A percentile compares a stretch with the other conserved stretches of the same genome.
phyloP scores from a whole-genome alignment of 495 filamentous ascomycete genomes.

The Xeromyces bisporus region DNA sequence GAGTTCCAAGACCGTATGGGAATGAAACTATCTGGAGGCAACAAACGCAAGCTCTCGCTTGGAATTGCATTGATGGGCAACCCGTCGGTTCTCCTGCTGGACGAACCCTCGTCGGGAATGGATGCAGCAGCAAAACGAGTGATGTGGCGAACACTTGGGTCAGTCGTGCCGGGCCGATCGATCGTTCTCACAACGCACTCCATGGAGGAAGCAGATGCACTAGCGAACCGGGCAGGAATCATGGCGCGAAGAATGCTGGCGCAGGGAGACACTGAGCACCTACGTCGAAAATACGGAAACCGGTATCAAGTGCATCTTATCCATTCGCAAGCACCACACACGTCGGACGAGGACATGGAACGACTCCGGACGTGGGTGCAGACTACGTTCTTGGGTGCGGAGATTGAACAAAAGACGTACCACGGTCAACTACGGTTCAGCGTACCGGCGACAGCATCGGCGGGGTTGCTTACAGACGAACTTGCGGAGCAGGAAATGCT shows the following conservation, averaged over 20 bases:
- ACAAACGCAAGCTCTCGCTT: constrained; percentile 37
- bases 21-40: constrained; percentile 34
- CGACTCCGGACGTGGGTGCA: constrained; percentile 44
- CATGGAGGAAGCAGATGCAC: constrained; percentile 31
- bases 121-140: constrained; percentile 33
- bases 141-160: constrained; percentile 30
- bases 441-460: constrained; percentile 33
- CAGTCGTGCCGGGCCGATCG: constrained; percentile 18
- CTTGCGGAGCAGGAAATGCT: no score
- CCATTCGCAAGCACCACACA: constrained; percentile 54
- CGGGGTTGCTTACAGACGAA: neutral
- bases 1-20: constrained; percentile 24
- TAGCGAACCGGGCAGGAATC: constrained; percentile 25
- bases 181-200: constrained; percentile 28
- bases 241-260: constrained; percentile 29
- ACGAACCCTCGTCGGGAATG: constrained; percentile 33
- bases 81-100: constrained; percentile 30
- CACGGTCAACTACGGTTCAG: constrained; percentile 72
- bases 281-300: constrained; percentile 22
- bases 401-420: constrained; percentile 54
- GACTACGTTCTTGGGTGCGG: constrained; percentile 36
- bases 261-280: constrained; percentile 19
- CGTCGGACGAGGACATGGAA: constrained; percentile 44
- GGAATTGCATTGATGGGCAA: constrained; percentile 34
- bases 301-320: constrained; percentile 39